Evolutionary conservation across 1,139 yeast species (phyloP), one percentile per base, ranked within the genome.

Genomic region (Barnettozyma hawaiiensis): DNA sequence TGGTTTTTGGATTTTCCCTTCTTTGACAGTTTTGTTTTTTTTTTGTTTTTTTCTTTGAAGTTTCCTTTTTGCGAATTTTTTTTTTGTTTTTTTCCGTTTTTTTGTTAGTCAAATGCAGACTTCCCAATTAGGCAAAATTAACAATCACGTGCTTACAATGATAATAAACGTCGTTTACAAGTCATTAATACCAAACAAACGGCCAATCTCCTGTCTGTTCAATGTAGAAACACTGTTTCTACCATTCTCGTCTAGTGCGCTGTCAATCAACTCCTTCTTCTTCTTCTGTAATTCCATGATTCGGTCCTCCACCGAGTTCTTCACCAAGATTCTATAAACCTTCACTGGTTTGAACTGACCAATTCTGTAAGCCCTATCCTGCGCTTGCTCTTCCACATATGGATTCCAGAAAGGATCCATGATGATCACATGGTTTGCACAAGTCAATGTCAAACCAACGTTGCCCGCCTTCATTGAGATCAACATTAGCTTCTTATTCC

Each of bases 351-450:
- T 70, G 27, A 75, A 74, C 64, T 90, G 98, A 7, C 97, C 96
- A 52, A 90, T 85, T 62, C 98, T 76, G 64, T 92, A 92, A 7
- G 94, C 95, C 52, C 98, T 76, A 61, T 87, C 97, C 75, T 85
- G 87, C 0, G 97, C 97, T 64, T 90, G 97, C 38, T 85, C 95
- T 63, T 90, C 97, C 4, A 90, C 96, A 62, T 75, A 90, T 1
- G 97, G 97, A 58, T 90, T 90, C 97, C 97, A 90, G 60, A 87
- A 90, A 14, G 97, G 97, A 60, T 90, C 97, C 70, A 86, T 75
- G 11, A 90, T 75, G 40, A 90, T 77, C 10, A 90, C 95, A 60
- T 87, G 96, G 33, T 87, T 84, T 0, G 97, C 97, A 65, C 95
- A 85, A 0, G 97, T 90, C 50, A 90, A 70, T 0, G 97, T 90